Evolutionary conservation across 2,329 filamentous ascomycete species (phyloP), one percentile per base, ranked within the genome.

Genomic region (Podosphaera aphanis): DNA sequence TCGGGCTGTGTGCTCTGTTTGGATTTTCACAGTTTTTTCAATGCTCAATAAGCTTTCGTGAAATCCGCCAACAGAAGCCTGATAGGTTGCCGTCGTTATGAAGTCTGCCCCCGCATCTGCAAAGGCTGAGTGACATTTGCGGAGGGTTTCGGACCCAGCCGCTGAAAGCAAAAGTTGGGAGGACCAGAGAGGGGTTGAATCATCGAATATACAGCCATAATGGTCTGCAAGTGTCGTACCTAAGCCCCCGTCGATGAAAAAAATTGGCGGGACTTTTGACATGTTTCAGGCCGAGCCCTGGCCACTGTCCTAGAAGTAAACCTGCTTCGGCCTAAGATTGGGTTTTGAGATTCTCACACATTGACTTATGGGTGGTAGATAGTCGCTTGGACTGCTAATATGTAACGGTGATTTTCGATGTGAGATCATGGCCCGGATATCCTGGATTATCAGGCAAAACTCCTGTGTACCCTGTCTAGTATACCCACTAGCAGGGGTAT

Each of bases 1-100:
- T 6, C 25, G 11, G 11, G 25, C 25, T 11, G 5, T 29, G 25
- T 5, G 11, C 6, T 11, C 25, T 29, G 5, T 5, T 29, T 6
- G 25, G 11, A 29, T 11, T 29, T 5, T 29, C 11, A 6, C 11
- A 29, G 11, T 29, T 29, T 38, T 38, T 38, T 11, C 2, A 19
- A 18, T 38, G 10, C 36, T 18, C 8, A 11, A 10, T 18, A 16
- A 38, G n/a, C 11, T 18, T 38, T 38, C 15, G 18, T 38, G 18
- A 38, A 38, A 18, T 38, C 36, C 15, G 3, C 8, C 18, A n/a
- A 18, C 11, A 18, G 36, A 38, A 21, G 21, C 11, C 56, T 81
- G 77, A 57, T 82, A 82, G 0, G 77, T 82, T 6, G 75, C 76
- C 8, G 74, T 80, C 41, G 77, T 65, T 18, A 81, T 59, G 23